Conservation (phyloP, 2,329 filamentous ascomycete genomes). For the Salinomyces thailandicus region DNA sequence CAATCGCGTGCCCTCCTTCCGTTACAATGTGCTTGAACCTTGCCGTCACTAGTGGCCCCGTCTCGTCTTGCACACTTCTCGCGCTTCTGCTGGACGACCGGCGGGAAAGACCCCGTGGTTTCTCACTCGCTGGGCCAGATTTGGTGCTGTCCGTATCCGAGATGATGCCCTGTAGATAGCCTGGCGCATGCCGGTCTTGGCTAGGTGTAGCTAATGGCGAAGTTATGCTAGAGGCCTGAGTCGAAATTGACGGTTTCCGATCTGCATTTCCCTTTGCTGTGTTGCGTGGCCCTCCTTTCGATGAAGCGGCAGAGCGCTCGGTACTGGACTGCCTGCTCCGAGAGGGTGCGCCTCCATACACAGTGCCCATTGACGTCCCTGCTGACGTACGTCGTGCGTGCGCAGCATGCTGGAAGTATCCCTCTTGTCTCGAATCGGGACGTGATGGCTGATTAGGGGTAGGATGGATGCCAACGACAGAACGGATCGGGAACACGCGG, state of each 20-base stretch:
- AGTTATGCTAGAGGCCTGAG: not conserved
- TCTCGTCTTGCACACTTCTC: slow-evolving; percentile 31
- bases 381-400: slow-evolving; percentile 14
- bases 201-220: not conserved
- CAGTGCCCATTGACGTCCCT: slow-evolving; percentile 11
- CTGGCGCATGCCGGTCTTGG: slow-evolving; percentile 1
- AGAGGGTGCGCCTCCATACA: not conserved
- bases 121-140: slow-evolving; percentile 14
- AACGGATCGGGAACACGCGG: slow-evolving; percentile 70
- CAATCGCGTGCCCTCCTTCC: slow-evolving; percentile 67
- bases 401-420: slow-evolving; percentile 28
- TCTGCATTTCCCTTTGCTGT: not conserved
- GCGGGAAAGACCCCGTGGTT: slow-evolving; percentile 17
- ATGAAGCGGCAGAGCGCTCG: not conserved
- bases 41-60: slow-evolving; percentile 49
- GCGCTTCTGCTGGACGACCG: slow-evolving; percentile 26
- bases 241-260: not conserved
- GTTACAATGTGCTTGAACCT: slow-evolving; percentile 72
- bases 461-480: slow-evolving; percentile 61
- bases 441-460: slow-evolving; percentile 24
- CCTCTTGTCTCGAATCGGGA: slow-evolving; percentile 4
- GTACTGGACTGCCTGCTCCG: not conserved
- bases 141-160: slow-evolving; percentile 14
- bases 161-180: slow-evolving; percentile 8
- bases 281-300: not conserved